phyloP scores from a whole-genome alignment of 306 rosid species.

The Prinsepia uniflora region DNA sequence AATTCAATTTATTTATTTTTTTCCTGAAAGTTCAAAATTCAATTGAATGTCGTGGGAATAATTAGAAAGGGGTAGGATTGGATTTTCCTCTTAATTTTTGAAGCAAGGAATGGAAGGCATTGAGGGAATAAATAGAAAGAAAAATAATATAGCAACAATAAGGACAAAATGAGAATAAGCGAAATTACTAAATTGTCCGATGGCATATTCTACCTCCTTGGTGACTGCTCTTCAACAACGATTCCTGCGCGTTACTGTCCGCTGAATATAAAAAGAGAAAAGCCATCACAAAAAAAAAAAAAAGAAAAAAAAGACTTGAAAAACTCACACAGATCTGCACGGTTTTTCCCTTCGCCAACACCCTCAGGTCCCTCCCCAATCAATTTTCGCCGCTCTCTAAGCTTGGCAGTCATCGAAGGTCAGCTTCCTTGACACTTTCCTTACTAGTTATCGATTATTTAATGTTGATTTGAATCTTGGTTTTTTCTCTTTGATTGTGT shows the following conservation, averaged over 20 bases:
- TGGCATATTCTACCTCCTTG: not conserved
- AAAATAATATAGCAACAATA: too few relatives aligned
- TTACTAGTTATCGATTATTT: not conserved
- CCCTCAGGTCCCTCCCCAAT: not conserved
- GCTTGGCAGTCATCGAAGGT: constrained; percentile 54
- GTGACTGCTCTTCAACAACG: not conserved
- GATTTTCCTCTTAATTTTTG: too few relatives aligned
- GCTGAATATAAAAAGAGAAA: not conserved
- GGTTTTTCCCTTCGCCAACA: constrained; percentile 34
- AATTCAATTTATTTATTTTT: too few relatives aligned
- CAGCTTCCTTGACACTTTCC: constrained; percentile 24
- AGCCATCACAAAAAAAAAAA: not conserved
- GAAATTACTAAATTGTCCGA: not conserved
- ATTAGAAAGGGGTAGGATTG: too few relatives aligned
- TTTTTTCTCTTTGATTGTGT: not conserved
- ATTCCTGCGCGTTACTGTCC: constrained; percentile 2
- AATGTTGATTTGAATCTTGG: constrained; percentile 18
- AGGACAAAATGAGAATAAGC: not conserved
- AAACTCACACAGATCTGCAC: constrained; percentile 53
- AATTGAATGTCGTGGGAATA: too few relatives aligned
- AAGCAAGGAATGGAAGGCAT: too few relatives aligned
- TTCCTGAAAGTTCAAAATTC: too few relatives aligned
- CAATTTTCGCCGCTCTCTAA: constrained; percentile 29
- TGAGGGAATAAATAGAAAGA: too few relatives aligned
- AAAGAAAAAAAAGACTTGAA: constrained; percentile 1